Base-by-base conservation (phyloP, 177 flowering plant species). In the Tripterygium wilfordii region DNA sequence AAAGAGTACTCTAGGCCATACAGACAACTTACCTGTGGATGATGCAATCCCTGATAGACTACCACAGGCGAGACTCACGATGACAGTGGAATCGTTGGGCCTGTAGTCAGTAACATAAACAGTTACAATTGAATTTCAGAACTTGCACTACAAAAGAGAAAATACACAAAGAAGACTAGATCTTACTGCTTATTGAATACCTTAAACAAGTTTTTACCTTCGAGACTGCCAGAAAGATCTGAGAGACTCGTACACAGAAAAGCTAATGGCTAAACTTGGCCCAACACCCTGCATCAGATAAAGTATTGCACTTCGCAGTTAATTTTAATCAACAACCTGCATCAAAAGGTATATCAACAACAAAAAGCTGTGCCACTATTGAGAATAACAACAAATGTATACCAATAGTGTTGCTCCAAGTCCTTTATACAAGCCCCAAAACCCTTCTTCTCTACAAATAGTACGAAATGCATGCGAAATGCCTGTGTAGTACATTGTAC, bases 41-140 rank as follows among this genome's bases (percentile, higher is more conserved):
- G 96, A 88, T 49, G 85, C 95, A 64, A 88, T 71, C 56, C 96
- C 96, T 36, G 96, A 88, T 59, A 85, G 80, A 71, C 91, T 81
- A 42, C 96, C 96, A 66, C 95, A 83, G 42, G 85, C 87, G 55
- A 88, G 77, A 63, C 96, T 83, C 41, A 85, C 79, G 57, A 73
- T 60, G 29, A 64, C 62, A 42, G 81, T 42, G 27, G 95, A 76
- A 68, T 88, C 95, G 59, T 69, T 36, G 22, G 96, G 91, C 83
- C 96, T 88, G 62, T 51, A 23, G 32, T 51, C 16, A 58, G 24
- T 20, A 36, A 8, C n/a, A 33, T 10, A 36, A 15, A 36, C n/a
- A n/a, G n/a, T 10, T 8, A 5, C 15, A 15, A 36, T n/a, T n/a
- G n/a, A n/a, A n/a, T n/a, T n/a, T n/a, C n/a, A n/a, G n/a, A n/a